phyloP scores from a whole-genome alignment of 2,329 filamentous ascomycete species.

The Ceratocystis smalleyi region DNA sequence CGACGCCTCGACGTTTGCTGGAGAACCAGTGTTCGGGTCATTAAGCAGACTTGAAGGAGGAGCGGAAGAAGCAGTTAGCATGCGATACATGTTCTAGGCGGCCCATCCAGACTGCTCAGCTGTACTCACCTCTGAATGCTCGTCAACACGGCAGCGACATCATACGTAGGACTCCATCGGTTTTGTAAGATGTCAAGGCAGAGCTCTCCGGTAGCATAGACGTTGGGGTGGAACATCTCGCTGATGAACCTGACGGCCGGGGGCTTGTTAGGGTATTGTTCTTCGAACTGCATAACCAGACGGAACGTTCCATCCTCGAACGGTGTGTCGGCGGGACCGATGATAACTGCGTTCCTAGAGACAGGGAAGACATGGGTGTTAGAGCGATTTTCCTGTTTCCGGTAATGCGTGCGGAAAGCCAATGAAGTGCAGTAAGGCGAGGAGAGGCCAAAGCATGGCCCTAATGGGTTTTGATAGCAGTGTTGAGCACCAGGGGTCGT shows the following conservation, averaged over 20 bases:
- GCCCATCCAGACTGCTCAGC: neutral
- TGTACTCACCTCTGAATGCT: slow-evolving; percentile 78
- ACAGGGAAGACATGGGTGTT: slow-evolving; percentile 3
- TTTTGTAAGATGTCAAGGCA: slow-evolving; percentile 97
- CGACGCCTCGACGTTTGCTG: slow-evolving; percentile 92
- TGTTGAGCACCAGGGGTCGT: neutral
- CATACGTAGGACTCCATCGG: slow-evolving; percentile 95
- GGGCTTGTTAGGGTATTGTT: slow-evolving; percentile 97
- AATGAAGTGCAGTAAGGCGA: neutral
- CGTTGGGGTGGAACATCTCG: slow-evolving; percentile 98
- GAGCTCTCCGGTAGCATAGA: slow-evolving; percentile 90
- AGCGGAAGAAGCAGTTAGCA: slow-evolving; percentile 21
- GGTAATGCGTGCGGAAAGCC: neutral
- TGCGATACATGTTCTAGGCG: neutral
- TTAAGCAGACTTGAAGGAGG: slow-evolving; percentile 58
- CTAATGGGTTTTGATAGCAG: neutral
- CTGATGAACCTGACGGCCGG: slow-evolving; percentile 97
- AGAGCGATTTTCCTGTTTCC: neutral
- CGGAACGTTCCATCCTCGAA: slow-evolving; percentile 97
- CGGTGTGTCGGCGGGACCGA: slow-evolving; percentile 87
- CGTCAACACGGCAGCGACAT: slow-evolving; percentile 90
- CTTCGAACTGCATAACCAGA: slow-evolving; percentile 97
- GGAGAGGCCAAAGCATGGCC: neutral
- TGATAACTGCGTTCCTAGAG: slow-evolving; percentile 90
- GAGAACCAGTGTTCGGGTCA: slow-evolving; percentile 95